Conservation (phyloP, 202 grass and related monocot genomes). For the Zizania palustris region DNA sequence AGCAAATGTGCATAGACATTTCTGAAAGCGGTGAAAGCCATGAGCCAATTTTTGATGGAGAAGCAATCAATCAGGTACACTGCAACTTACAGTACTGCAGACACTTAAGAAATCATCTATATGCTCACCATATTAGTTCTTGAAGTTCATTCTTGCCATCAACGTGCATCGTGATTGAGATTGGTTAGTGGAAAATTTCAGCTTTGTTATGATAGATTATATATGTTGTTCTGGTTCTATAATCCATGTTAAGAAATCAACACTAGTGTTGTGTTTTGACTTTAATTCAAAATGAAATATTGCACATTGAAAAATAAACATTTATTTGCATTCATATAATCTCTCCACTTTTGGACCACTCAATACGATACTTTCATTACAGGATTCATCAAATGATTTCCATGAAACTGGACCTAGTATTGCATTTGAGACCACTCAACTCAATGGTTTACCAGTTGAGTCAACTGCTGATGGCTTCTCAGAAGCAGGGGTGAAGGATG, state of each 20-base stretch:
- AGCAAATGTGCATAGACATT: conserved; percentile 24
- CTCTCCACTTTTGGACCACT: neutral
- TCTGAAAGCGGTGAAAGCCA: conserved; percentile 42
- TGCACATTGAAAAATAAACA: neutral
- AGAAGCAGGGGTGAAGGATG: conserved; percentile 35
- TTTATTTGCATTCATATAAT: neutral
- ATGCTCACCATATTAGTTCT: conserved; percentile 7
- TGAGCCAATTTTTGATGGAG: conserved; percentile 29
- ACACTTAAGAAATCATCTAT: neutral
- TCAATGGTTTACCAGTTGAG: conserved; percentile 37
- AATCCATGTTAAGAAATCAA: neutral
- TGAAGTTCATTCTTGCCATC: neutral
- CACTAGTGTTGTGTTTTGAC: neutral
- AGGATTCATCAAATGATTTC: conserved; percentile 48
- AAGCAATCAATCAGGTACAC: conserved; percentile 59
- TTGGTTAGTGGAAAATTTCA: neutral
- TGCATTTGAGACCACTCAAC: conserved; percentile 33
- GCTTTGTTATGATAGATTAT: conserved; percentile 12
- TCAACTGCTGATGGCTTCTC: conserved; percentile 32
- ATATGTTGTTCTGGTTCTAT: neutral
- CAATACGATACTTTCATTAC: conserved; percentile 34
- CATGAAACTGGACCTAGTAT: conserved; percentile 36
- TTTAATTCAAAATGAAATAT: conserved; percentile 22
- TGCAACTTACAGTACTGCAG: conserved; percentile 5
- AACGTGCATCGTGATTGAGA: neutral